Evolutionary conservation across 495 filamentous ascomycete genomes (phyloP).

Genomic region (Aspergillus cavernicola): DNA sequence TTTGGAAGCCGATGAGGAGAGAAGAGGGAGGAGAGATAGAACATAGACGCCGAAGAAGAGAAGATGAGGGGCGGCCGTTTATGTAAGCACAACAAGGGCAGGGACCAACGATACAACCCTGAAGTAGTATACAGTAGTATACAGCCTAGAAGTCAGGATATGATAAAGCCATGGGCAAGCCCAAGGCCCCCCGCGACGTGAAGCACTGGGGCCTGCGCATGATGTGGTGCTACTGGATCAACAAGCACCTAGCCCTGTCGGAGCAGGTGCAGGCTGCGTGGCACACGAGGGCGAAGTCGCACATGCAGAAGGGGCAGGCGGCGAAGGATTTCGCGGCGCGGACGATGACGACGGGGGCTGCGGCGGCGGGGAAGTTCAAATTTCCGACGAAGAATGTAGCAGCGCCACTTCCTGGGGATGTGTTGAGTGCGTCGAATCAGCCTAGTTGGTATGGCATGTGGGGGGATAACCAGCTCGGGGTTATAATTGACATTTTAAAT

Average conservation of each 20-base stretch:
- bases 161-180: constrained; percentile 4
- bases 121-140: too few relatives aligned
- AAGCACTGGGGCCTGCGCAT: constrained; percentile 12
- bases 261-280: constrained; percentile 6
- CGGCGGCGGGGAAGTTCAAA: neutral
- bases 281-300: neutral
- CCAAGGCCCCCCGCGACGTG: neutral
- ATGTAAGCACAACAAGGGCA: too few relatives aligned
- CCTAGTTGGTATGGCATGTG: constrained; percentile 7
- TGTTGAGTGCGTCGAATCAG: constrained; percentile 1
- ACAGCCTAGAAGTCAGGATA: too few relatives aligned
- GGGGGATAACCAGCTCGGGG: neutral
- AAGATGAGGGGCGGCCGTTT: too few relatives aligned
- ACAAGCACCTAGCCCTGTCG: constrained; percentile 3
- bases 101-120: too few relatives aligned
- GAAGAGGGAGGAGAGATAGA: too few relatives aligned
- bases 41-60: too few relatives aligned
- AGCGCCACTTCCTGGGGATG: neutral
- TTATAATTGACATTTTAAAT: too few relatives aligned
- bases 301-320: neutral
- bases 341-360: neutral
- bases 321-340: neutral
- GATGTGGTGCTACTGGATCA: constrained; percentile 15
- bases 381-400: neutral
- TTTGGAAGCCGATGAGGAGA: too few relatives aligned